A percentile compares a stretch with the other conserved stretches of the same genome.
Conservation (phyloP, 202 grass and related monocot genomes). For the Zizania palustris region DNA sequence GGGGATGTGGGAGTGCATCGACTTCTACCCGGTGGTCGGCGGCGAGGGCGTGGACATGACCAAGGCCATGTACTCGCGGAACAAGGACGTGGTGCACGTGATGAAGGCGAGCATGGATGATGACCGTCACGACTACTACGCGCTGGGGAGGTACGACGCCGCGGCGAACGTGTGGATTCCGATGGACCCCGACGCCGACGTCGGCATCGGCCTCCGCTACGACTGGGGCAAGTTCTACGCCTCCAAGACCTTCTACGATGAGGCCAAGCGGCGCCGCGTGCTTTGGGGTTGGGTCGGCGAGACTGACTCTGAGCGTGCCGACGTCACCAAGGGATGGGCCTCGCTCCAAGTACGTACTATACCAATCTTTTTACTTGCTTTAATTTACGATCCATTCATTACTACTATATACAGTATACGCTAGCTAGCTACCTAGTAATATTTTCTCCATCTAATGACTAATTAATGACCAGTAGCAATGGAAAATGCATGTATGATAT, state of each 20-base stretch:
- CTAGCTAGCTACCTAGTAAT: too few species aligned
- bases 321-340: constrained; percentile 72
- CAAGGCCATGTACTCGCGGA: background rate
- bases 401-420: too few species aligned
- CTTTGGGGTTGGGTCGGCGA: constrained; percentile 83
- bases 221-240: constrained; percentile 96
- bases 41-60: constrained; percentile 47
- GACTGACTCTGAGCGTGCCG: constrained; percentile 62
- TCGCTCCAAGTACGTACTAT: constrained; percentile 62
- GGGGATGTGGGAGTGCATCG: constrained; percentile 89
- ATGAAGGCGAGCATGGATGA: constrained; percentile 87
- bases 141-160: constrained; percentile 45
- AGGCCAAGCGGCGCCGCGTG: constrained; percentile 58
- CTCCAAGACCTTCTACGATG: constrained; percentile 92
- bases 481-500: too few species aligned
- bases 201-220: constrained; percentile 66
- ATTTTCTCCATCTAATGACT: too few species aligned
- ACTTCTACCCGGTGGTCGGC: constrained; percentile 67
- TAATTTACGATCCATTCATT: too few species aligned
- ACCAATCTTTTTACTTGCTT: background rate
- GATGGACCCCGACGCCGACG: constrained; percentile 33
- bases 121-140: constrained; percentile 81
- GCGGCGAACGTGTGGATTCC: constrained; percentile 51
- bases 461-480: too few species aligned
- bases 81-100: constrained; percentile 52